Conservation (phyloP, 306 rosid species). For the Pyrus pyrifolia region DNA sequence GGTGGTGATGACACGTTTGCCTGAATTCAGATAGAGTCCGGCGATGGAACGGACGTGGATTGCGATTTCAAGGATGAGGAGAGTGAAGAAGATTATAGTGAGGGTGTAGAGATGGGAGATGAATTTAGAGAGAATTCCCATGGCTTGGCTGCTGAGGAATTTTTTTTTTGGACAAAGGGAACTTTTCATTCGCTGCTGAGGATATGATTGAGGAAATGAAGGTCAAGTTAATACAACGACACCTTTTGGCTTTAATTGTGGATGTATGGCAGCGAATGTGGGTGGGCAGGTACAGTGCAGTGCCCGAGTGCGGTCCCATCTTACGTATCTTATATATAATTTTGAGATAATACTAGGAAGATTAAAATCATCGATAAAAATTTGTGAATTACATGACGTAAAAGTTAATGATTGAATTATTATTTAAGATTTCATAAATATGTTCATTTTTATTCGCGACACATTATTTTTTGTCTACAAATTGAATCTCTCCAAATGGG, state of each 20-base stretch:
- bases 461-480: too few relatives aligned
- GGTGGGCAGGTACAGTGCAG: not conserved
- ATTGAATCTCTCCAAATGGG: too few relatives aligned
- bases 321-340: not conserved
- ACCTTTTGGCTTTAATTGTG: not conserved
- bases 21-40: constrained; percentile 31
- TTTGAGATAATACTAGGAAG: not conserved
- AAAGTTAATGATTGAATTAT: too few relatives aligned
- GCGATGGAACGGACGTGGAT: constrained; percentile 26
- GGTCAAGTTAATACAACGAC: not conserved
- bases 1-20: constrained; percentile 40
- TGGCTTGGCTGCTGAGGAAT: constrained; percentile 19
- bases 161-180: too few relatives aligned
- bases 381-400: too few relatives aligned
- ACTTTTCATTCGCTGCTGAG: not conserved
- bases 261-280: not conserved
- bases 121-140: constrained; percentile 53
- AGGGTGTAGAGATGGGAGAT: constrained; percentile 50
- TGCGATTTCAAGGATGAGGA: constrained; percentile 45
- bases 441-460: too few relatives aligned
- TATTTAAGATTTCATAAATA: too few relatives aligned
- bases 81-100: constrained; percentile 44
- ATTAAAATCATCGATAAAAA: too few relatives aligned
- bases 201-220: not conserved
- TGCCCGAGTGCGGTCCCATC: not conserved